A percentile compares a stretch with the other conserved stretches of the same genome.
Evolutionary conservation across 2,329 filamentous ascomycete species (phyloP).

Genomic region (Cephalotrichum gorgonifer): DNA sequence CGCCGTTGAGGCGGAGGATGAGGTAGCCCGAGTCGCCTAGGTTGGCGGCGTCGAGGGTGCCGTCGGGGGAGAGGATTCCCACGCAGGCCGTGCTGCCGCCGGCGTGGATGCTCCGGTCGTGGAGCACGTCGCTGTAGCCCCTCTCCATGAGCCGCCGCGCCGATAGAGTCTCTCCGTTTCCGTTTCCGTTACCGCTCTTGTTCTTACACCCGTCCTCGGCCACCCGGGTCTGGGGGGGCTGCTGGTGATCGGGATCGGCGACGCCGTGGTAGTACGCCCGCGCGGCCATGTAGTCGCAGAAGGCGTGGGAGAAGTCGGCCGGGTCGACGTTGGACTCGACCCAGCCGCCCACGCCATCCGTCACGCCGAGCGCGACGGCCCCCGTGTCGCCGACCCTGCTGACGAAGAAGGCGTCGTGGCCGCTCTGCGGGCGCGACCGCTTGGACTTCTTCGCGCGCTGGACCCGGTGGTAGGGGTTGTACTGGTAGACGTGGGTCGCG

Average conservation of each 20-base stretch:
- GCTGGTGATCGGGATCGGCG: constrained; percentile 14
- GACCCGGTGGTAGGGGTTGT: constrained; percentile 54
- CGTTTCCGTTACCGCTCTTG: no score
- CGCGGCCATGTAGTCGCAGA: constrained; percentile 88
- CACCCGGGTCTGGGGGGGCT: no score
- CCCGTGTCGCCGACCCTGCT: constrained; percentile 63
- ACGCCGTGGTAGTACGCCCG: constrained; percentile 51
- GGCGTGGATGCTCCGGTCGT: constrained; percentile 61
- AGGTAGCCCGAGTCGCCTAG: constrained; percentile 92
- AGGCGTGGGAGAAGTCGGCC: constrained; percentile 85
- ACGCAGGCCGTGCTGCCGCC: constrained; percentile 90
- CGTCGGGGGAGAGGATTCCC: constrained; percentile 63
- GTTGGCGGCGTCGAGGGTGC: constrained; percentile 79
- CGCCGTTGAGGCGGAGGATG: constrained; percentile 73
- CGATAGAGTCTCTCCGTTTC: constrained; percentile 37
- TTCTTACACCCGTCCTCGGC: no score
- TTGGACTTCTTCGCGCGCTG: constrained; percentile 42
- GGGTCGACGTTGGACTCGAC: constrained; percentile 86
- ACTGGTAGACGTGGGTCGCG: constrained; percentile 60
- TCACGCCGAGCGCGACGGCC: constrained; percentile 74
- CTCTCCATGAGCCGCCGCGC: constrained; percentile 66
- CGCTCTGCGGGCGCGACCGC: constrained; percentile 61
- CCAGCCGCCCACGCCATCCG: constrained; percentile 95
- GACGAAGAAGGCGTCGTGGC: constrained; percentile 95
- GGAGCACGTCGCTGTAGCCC: constrained; percentile 74